Evolutionary conservation across 768 basidiomycete species (phyloP).

Genomic region (Roridomyces roridus): DNA sequence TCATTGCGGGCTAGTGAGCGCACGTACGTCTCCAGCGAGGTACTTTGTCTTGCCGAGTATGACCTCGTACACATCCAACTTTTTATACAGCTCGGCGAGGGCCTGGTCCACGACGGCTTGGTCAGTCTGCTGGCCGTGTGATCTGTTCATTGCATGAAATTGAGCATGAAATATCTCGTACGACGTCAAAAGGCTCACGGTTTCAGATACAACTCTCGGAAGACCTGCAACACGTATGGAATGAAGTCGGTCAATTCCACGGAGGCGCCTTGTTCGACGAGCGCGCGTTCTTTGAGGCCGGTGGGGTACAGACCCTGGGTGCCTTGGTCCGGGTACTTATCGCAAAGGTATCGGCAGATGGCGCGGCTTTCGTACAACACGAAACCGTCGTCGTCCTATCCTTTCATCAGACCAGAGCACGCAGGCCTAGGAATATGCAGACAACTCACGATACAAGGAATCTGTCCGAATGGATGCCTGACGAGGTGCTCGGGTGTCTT

Average conservation of each 20-base stretch:
- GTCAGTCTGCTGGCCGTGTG: background rate
- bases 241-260: background rate
- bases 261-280: background rate
- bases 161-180: background rate
- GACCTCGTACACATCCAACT: background rate
- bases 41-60: background rate
- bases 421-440: background rate
- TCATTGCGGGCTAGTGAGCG: background rate
- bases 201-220: background rate
- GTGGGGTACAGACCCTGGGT: background rate
- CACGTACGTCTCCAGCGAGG: background rate
- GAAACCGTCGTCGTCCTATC: background rate
- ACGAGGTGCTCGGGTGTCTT: background rate
- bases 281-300: background rate
- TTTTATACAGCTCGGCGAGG: background rate
- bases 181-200: no score
- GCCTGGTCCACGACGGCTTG: background rate
- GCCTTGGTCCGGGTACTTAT: background rate
- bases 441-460: background rate
- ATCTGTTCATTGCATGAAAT: background rate
- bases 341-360: background rate
- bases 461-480: background rate
- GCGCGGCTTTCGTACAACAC: background rate
- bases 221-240: background rate
- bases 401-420: no score